Percentiles rank a stretch among this genome's conserved stretches.
These are phyloP conservation scores for Trichoderma asperellum DNA, from an alignment of 2,329 filamentous ascomycete species.

Conservation along the genomic window DNA sequence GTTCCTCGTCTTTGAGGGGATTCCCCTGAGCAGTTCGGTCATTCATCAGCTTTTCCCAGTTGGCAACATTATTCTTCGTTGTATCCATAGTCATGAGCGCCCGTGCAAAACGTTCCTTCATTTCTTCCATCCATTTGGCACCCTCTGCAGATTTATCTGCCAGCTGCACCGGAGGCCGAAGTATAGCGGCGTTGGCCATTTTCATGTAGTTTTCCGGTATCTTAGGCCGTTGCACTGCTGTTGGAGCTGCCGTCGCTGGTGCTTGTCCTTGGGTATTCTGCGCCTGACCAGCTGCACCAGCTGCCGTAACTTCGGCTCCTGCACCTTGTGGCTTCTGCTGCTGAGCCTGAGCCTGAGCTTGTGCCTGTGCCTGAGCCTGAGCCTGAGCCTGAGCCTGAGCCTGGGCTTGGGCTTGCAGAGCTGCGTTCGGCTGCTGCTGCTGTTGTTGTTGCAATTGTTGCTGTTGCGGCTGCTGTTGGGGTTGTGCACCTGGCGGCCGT, in stretches of 20 bases:
- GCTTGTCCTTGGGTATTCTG: constrained; percentile 33
- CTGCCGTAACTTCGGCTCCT: constrained; percentile 21
- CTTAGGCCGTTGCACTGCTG: constrained; percentile 38
- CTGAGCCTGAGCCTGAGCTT: constrained; percentile 31
- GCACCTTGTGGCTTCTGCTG: constrained; percentile 28
- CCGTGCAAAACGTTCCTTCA: constrained; percentile 52
- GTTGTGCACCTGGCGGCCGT: constrained; percentile 33
- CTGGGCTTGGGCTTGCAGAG: constrained; percentile 30
- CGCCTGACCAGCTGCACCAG: constrained; percentile 30
- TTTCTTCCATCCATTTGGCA: constrained; percentile 54
- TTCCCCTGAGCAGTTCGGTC: constrained; percentile 50
- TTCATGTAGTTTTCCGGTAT: constrained; percentile 51
- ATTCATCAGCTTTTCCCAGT: constrained; percentile 49
- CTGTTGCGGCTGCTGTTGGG: constrained; percentile 35
- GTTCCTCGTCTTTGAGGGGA: constrained; percentile 52
- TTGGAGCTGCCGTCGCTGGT: constrained; percentile 31
- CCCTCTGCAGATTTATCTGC: constrained; percentile 49
- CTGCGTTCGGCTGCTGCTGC: constrained; percentile 29
- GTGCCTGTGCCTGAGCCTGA: constrained; percentile 31
- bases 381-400: constrained; percentile 32
- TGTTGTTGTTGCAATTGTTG: constrained; percentile 36
- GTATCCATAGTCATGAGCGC: constrained; percentile 56
- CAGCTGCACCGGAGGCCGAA: constrained; percentile 49
- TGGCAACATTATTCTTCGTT: constrained; percentile 46
- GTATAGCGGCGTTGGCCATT: constrained; percentile 54